Base-by-base conservation (phyloP, 257 asterid species). In the Coffea canephora region DNA sequence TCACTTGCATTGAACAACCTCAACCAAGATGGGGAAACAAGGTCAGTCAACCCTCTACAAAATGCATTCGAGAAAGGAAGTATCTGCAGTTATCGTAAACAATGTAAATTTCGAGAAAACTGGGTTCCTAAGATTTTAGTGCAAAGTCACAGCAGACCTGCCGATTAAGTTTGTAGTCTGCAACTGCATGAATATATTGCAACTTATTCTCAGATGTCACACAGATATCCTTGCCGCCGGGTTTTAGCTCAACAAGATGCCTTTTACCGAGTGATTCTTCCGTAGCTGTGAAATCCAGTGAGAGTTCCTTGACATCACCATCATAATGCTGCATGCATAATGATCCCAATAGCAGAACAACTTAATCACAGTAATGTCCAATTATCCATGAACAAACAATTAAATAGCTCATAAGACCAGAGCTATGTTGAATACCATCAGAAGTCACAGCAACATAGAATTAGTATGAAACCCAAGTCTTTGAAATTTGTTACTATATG, bases 121-220 rank as follows among this genome's bases (percentile, higher is more conserved):
- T 72, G 50, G 74, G 69, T 55, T 64, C 75, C 61, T 48, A 59
- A 46, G 71, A 74, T 74, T 68, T 74, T 68, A 72, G 81, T 76
- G 65, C 59, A 73, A 79, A 84, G 77, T 77, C 25, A 59, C 21
- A 46, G 73, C 73, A n/a, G 80, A 95, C 99, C 97, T 93, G 98
- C 70, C 97, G 85, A 90, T 95, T 95, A 83, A 95, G 96, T 85
- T 95, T 95, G 89, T 89, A 92, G 85, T 93, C 99, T 45, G 99
- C 99, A 88, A 95, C 91, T 80, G 94, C 97, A 91, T 95, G 94
- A 84, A 95, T 91, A 83, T 93, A 95, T 84, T 93, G 99, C 94
- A 95, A 82, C 90, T 92, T 95, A 89, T 93, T 95, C 87, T 93
- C 98, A 88, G 92, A 89, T 78, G 95, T 86, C 85, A 95, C 97